These are phyloP conservation scores for Podospora australis DNA, from an alignment of 495 filamentous ascomycete genomes.

Conservation along the genomic window DNA sequence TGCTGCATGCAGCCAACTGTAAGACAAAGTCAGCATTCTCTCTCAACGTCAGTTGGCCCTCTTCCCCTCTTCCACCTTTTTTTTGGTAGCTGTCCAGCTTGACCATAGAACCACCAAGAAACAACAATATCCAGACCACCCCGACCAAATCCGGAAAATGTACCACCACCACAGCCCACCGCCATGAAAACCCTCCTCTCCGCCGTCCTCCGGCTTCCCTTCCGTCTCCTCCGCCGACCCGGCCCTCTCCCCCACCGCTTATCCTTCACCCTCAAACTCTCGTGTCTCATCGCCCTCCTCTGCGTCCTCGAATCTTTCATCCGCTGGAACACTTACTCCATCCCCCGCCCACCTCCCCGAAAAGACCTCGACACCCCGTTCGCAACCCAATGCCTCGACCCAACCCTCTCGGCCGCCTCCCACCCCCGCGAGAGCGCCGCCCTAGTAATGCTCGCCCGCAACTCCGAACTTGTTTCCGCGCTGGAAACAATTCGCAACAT, in stretches of 20 bases:
- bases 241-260: not conserved
- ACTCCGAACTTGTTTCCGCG: constrained; percentile 83
- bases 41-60: too few relatives aligned
- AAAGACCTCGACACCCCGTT: constrained; percentile 39
- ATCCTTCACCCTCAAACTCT: not conserved
- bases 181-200: not conserved
- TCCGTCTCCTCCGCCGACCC: not conserved
- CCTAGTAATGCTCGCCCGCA: constrained; percentile 88
- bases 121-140: too few relatives aligned
- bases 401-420: constrained; percentile 33
- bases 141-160: too few relatives aligned
- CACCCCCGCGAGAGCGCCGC: constrained; percentile 75
- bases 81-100: too few relatives aligned
- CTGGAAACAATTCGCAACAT: constrained; percentile 86
- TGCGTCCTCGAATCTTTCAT: constrained; percentile 15
- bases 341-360: constrained; percentile 24
- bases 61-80: too few relatives aligned
- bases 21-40: too few relatives aligned
- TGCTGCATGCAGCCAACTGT: too few relatives aligned
- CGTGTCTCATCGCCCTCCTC: constrained; percentile 10
- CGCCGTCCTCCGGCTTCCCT: not conserved
- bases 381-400: constrained; percentile 35
- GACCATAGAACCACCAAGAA: too few relatives aligned
- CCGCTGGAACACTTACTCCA: constrained; percentile 25
- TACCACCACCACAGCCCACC: not conserved